Conservation (phyloP, 2,329 filamentous ascomycete genomes). For the Epicoccum nigrum region DNA sequence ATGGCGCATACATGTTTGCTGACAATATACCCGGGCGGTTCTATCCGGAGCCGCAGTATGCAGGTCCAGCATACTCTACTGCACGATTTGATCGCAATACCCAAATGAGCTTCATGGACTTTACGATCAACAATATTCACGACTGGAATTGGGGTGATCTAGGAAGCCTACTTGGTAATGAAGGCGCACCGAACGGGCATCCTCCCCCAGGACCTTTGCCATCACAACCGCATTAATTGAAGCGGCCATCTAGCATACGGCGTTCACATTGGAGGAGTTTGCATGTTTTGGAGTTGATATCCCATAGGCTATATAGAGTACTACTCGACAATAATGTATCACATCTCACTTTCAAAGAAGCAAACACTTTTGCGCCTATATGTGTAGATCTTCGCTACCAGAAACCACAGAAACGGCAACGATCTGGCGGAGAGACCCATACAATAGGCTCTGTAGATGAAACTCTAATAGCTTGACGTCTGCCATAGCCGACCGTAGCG, state of each 20-base stretch:
- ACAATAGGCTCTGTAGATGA: not conserved
- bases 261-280: not conserved
- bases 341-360: too few species aligned
- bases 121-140: conserved; percentile 43
- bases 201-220: conserved; percentile 14
- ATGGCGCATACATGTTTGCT: conserved; percentile 40
- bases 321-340: too few species aligned
- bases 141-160: conserved; percentile 47
- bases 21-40: conserved; percentile 32
- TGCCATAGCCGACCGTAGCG: not conserved
- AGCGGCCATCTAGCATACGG: not conserved
- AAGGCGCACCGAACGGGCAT: conserved; percentile 22
- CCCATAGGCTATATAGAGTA: not conserved
- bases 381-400: not conserved
- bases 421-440: conserved; percentile 1
- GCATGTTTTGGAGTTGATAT: not conserved
- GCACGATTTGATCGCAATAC: conserved; percentile 35
- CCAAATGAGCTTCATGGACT: conserved; percentile 47
- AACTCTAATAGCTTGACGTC: not conserved
- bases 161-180: conserved; percentile 33
- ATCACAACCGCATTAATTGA: conserved; percentile 1
- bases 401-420: not conserved
- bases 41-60: conserved; percentile 30
- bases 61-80: conserved; percentile 22
- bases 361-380: too few species aligned